A percentile compares a stretch with the other conserved stretches of the same genome.
phyloP scores from a whole-genome alignment of 1,139 yeast species.

The Starmera stellimalicola region DNA sequence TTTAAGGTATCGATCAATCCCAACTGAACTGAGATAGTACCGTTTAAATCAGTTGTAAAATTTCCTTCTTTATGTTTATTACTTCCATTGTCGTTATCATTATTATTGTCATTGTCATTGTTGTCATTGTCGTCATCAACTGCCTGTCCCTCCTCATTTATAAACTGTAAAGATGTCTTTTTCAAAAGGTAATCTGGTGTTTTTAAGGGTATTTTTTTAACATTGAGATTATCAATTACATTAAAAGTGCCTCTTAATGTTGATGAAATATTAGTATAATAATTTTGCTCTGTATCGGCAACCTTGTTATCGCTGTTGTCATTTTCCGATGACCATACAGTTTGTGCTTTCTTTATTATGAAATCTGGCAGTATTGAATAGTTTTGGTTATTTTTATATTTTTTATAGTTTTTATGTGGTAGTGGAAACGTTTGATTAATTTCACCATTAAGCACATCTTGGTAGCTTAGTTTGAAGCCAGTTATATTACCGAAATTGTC shows the following conservation, averaged over 20 bases:
- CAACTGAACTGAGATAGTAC: slow-evolving; percentile 19
- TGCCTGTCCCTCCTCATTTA: slow-evolving; percentile 2
- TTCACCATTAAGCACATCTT: slow-evolving; percentile 38
- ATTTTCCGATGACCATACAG: slow-evolving; percentile 39
- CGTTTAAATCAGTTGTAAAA: slow-evolving; percentile 5
- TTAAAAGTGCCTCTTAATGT: slow-evolving; percentile 36
- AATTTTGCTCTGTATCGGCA: slow-evolving; percentile 22
- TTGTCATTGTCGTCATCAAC: slow-evolving; percentile 9
- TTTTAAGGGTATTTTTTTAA: slow-evolving; percentile 22
- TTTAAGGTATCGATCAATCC: slow-evolving; percentile 19
- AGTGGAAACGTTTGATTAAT: slow-evolving; percentile 49
- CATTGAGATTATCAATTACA: slow-evolving; percentile 11
- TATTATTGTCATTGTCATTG: slow-evolving; percentile 12
- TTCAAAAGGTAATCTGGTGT: slow-evolving; percentile 38
- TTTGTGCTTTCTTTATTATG: slow-evolving; percentile 36
- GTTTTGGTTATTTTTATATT: slow-evolving; percentile 46
- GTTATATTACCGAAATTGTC: slow-evolving; percentile 65
- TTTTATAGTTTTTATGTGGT: slow-evolving; percentile 31
- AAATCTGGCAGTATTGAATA: slow-evolving; percentile 53
- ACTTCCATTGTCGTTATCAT: slow-evolving; percentile 20
- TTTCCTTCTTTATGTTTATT: not conserved
- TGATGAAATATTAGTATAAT: slow-evolving; percentile 44
- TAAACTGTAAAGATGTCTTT: not conserved
- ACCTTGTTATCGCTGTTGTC: slow-evolving; percentile 10
- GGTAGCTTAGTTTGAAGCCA: slow-evolving; percentile 57